A percentile compares a stretch with the other conserved stretches of the same genome.
phyloP scores from a whole-genome alignment of 164 flowering plant species.

The Hamamelis virginiana region DNA sequence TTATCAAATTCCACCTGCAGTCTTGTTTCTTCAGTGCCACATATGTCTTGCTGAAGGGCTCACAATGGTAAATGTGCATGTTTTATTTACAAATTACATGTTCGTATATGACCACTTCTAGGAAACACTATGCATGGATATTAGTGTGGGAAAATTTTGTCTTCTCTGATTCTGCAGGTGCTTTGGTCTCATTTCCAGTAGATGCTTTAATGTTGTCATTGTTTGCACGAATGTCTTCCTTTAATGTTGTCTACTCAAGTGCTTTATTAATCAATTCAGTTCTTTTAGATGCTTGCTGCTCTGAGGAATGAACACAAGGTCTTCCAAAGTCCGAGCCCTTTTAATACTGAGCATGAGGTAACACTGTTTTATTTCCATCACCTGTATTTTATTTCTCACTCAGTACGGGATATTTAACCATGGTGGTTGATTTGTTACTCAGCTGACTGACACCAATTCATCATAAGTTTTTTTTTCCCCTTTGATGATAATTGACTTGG shows the following conservation, averaged over 20 bases:
- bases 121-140: not conserved
- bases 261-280: not conserved
- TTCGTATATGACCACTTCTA: not conserved
- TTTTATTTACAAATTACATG: not conserved
- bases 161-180: not conserved
- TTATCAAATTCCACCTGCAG: slow-evolving; percentile 50
- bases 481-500: not conserved
- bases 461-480: not conserved
- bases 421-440: not conserved
- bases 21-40: slow-evolving; percentile 77
- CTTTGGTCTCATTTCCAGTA: not conserved
- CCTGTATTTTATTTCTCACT: not conserved
- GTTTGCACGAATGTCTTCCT: not conserved
- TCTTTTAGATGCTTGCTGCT: slow-evolving; percentile 89
- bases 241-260: not conserved
- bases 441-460: not conserved
- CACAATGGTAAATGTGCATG: slow-evolving; percentile 54
- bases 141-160: not conserved
- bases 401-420: not conserved
- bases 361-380: not conserved
- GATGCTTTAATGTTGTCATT: too few species aligned
- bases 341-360: slow-evolving; percentile 93
- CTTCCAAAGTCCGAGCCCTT: slow-evolving; percentile 42
- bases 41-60: slow-evolving; percentile 87
- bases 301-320: slow-evolving; percentile 60